Conservation (phyloP, 2,329 filamentous ascomycete species). For the Pseudogymnoascus sp. region DNA sequence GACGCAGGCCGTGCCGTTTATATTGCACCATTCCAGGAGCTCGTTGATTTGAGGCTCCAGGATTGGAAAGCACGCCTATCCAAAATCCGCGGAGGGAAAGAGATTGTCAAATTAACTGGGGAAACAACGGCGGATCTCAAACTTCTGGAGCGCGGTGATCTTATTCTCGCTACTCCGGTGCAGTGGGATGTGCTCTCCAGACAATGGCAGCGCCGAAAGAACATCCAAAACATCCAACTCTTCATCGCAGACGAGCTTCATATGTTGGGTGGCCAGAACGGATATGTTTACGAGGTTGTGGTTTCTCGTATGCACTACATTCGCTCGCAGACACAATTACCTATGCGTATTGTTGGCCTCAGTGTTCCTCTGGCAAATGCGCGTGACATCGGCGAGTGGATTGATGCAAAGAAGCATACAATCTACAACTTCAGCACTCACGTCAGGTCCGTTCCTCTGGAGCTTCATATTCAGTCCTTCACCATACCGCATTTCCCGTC, state of each 20-base stretch:
- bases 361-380: conserved; percentile 91
- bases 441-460: conserved; percentile 78
- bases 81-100: conserved; percentile 70
- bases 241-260: conserved; percentile 96
- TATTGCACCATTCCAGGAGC: conserved; percentile 87
- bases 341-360: conserved; percentile 79
- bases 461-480: conserved; percentile 92
- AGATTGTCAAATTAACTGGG: conserved; percentile 86
- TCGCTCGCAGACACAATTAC: conserved; percentile 74
- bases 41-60: conserved; percentile 71
- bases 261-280: conserved; percentile 76
- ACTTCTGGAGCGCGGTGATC: conserved; percentile 75
- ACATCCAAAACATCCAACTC: conserved; percentile 79
- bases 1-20: conserved; percentile 79
- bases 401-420: conserved; percentile 94
- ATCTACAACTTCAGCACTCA: conserved; percentile 98
- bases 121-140: conserved; percentile 88
- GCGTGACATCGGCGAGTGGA: conserved; percentile 92
- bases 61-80: conserved; percentile 79
- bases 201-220: conserved; percentile 95
- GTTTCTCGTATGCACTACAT: conserved; percentile 99
- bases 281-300: conserved; percentile 90
- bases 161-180: conserved; percentile 82
- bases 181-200: conserved; percentile 96
- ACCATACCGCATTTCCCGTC: conserved; percentile 95